Evolutionary conservation across 2,329 filamentous ascomycete genomes (phyloP), one percentile per base, ranked within the genome.

Genomic region (Plenodomus lindquistii): DNA sequence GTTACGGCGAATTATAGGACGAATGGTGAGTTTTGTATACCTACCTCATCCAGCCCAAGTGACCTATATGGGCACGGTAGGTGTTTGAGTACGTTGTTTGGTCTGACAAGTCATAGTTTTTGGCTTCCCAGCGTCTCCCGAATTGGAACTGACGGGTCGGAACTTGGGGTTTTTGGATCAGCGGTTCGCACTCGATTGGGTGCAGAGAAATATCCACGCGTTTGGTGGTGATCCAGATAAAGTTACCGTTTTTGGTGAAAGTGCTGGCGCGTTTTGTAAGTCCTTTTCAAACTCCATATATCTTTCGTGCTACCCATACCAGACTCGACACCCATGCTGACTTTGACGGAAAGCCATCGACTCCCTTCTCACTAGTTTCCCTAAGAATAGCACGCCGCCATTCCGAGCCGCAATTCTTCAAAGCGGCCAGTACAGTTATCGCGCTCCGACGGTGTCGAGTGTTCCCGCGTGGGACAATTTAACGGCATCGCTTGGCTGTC

Each of bases 91-190:
- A n/a, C n/a, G 10, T 15, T 27, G 6, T 4, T 11, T 15, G 9
- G 10, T 9, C 41, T 62, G 34, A 59, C 18, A 4, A 5, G 4
- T 11, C 7, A 1, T 37, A 69, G 65, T 65, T 1, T 69, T 69
- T 38, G 66, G 66, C 15, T 65, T 67, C 15, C 62, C 65, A 38
- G 49, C 38, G 18, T 54, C 62, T 8, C 57, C 64, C 2, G 57
- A 57, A 10, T 39, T 69, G 2, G 49, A 60, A 4, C 16, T 60
- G 9, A 44, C 54, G 11, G 55, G 51, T 17, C 55, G 50, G 1
- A 83, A 83, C 46, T 69, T 79, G 18, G 81, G 79, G 2, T 80
- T 82, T 62, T 81, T 80, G 70, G 81, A 83, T 44, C 80, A 82
- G 50, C 72, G 80, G n/a, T 60, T 76, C 17, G 81, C 79, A 3